phyloP scores from a whole-genome alignment of 305 asterid genomes.

The Petunia hybrid region DNA sequence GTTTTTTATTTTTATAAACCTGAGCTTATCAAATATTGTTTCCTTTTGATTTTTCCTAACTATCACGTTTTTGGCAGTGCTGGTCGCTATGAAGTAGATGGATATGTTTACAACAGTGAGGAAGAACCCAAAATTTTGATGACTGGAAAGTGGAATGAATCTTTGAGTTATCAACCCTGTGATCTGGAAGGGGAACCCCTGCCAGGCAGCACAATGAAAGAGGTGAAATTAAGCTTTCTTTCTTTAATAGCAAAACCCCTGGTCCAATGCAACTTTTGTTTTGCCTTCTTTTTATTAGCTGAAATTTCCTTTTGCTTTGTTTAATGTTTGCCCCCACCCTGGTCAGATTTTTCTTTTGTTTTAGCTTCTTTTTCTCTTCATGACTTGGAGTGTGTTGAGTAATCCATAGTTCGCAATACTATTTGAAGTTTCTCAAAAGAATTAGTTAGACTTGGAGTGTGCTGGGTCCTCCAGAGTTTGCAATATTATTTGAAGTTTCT shows the following conservation, averaged over 20 bases:
- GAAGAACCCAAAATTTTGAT: slow-evolving; percentile 97
- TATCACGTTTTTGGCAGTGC: slow-evolving; percentile 56
- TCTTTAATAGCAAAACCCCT: neutral
- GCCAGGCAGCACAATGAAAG: slow-evolving; percentile 82
- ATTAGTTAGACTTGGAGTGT: too few relatives aligned
- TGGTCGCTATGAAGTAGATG: slow-evolving; percentile 97
- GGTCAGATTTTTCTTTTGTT: neutral
- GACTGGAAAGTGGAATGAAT: slow-evolving; percentile 97
- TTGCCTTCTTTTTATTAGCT: slow-evolving; percentile 5
- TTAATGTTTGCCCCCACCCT: neutral
- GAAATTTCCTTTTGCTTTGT: slow-evolving; percentile 17
- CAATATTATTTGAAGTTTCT: too few relatives aligned
- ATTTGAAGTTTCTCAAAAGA: too few relatives aligned
- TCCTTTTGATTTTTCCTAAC: neutral
- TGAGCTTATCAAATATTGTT: slow-evolving; percentile 9
- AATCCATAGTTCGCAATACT: neutral
- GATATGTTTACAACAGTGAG: slow-evolving; percentile 83
- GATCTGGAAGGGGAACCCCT: slow-evolving; percentile 97
- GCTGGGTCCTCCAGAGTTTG: too few relatives aligned
- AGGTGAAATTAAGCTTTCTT: slow-evolving; percentile 54
- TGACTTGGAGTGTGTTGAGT: neutral
- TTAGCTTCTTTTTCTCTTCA: neutral
- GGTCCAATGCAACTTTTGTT: neutral
- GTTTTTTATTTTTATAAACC: neutral
- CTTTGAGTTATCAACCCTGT: slow-evolving; percentile 91